Base-by-base conservation (phyloP, 2,329 filamentous ascomycete species). In the Hansfordia pulvinata region DNA sequence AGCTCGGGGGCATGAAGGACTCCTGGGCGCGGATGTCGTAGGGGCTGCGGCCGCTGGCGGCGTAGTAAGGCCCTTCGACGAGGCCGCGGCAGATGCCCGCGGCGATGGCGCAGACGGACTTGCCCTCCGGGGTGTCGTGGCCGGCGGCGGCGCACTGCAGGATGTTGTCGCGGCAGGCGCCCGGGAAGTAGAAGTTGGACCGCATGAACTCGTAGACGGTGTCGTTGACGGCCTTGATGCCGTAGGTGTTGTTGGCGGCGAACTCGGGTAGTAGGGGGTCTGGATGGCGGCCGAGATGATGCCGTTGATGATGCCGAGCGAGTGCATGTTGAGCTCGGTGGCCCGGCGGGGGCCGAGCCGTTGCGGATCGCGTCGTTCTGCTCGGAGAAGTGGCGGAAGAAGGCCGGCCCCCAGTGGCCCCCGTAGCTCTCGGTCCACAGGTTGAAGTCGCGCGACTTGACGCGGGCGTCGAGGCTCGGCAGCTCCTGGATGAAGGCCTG, bases 401-500 rank as follows among this genome's bases (percentile, higher is more conserved):
- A 72, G 1, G 69, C 50, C 0, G 69, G 69, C 0, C 53, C 66
- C 36, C 69, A 72, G 33, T 72, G 67, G 1, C 69, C 69, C 2
- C 68, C 68, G 30, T 69, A 70, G 20, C 55, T 62, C 42, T 72
- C 67, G 0, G 63, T 67, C 1, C 65, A 52, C 35, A 72, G 68
- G 38, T 62, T 59, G 38, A 72, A 64, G 0, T 58, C 60, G 22
- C 59, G 50, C 12, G 59, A 48, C 0, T 56, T 49, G 36, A 62
- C 63, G 31, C 61, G 41, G n/a, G n/a, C n/a, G n/a, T n/a, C n/a
- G n/a, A n/a, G n/a, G n/a, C n/a, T n/a, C 2, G 58, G 69, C 40
- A 75, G 74, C 1, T 60, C 69, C 3, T 69, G 69, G 60, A 72
- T 69, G 45, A 76, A 75, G 2, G 67, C 69, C 39, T 74, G 69